These are phyloP conservation scores for Russula lepida DNA, from an alignment of 768 basidiomycete species.

Conservation along the genomic window DNA sequence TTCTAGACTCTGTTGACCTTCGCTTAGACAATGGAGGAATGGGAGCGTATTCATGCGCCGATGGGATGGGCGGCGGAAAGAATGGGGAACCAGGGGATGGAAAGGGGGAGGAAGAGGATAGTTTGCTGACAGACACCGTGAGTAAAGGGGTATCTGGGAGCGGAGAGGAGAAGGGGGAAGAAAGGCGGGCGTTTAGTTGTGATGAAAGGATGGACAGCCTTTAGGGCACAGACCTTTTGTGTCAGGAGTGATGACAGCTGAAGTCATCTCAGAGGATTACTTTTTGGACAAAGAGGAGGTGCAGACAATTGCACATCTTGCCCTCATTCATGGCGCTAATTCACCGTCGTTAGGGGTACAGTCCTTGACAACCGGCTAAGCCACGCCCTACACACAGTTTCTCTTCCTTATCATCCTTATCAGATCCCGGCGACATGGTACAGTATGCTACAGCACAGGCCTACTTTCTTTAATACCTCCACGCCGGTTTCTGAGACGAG, in stretches of 20 bases:
- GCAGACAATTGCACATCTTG: background rate
- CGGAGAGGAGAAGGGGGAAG: background rate
- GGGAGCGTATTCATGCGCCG: slow-evolving; percentile 59
- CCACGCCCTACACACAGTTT: too few species aligned
- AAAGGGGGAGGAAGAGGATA: slow-evolving; percentile 38
- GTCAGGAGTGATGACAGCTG: slow-evolving; percentile 15
- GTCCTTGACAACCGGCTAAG: background rate
- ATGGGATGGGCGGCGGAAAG: slow-evolving; percentile 57
- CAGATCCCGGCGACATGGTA: background rate
- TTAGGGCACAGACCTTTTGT: slow-evolving; percentile 14
- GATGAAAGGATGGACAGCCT: background rate
- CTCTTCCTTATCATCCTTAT: background rate
- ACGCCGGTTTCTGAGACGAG: slow-evolving; percentile 15
- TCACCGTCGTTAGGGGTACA: slow-evolving; percentile 6
- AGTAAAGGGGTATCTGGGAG: slow-evolving; percentile 12
- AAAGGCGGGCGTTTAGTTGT: background rate
- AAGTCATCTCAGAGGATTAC: background rate
- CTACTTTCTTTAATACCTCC: slow-evolving; percentile 9
- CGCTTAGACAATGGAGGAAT: slow-evolving; percentile 32
- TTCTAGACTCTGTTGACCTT: slow-evolving; percentile 14
- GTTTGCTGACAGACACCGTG: slow-evolving; percentile 30
- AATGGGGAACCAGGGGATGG: slow-evolving; percentile 64
- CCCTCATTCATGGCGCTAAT: background rate
- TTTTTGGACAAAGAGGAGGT: background rate
- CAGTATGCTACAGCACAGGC: background rate